Conservation (phyloP, 2,329 filamentous ascomycete species). For the Balansia obtecta region DNA sequence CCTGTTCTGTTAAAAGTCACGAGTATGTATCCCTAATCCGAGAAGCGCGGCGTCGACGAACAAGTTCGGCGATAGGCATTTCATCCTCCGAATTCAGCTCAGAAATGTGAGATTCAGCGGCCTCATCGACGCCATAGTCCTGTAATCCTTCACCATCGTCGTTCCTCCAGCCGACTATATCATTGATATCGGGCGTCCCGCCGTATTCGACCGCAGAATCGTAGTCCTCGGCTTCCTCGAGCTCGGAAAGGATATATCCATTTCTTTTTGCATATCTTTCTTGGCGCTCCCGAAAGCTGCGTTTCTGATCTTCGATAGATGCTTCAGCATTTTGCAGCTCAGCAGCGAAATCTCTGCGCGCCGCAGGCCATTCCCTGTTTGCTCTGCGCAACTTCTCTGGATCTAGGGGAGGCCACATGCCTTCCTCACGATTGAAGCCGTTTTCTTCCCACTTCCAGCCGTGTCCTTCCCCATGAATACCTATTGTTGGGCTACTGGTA, state of each 20-base stretch:
- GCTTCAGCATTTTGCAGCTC: conserved; percentile 23
- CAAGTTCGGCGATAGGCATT: conserved; percentile 55
- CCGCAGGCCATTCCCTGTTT: conserved; percentile 26
- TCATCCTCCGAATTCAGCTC: conserved; percentile 40
- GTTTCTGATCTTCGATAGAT: conserved; percentile 31
- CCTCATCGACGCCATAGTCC: conserved; percentile 73
- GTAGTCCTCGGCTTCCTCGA: conserved; percentile 46
- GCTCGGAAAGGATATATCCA: conserved; percentile 31
- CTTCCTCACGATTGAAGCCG: conserved; percentile 54
- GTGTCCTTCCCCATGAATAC: conserved; percentile 22
- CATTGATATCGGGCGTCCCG: conserved; percentile 48
- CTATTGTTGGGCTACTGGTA: conserved; percentile 34
- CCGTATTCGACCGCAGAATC: conserved; percentile 24
- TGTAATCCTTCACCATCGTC: conserved; percentile 60
- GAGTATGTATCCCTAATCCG: background rate
- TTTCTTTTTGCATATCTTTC: conserved; percentile 30
- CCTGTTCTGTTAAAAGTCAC: background rate
- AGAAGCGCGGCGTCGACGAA: conserved; percentile 39
- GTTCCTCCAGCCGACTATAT: conserved; percentile 56
- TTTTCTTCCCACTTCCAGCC: conserved; percentile 62
- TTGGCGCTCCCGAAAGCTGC: conserved; percentile 38
- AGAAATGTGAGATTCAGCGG: conserved; percentile 35
- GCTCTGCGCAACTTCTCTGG: conserved; percentile 44
- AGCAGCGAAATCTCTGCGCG: conserved; percentile 20
- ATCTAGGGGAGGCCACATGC: conserved; percentile 51